phyloP scores from a whole-genome alignment of 441 rosid genomes.

The Rhodomyrtus psidioides region DNA sequence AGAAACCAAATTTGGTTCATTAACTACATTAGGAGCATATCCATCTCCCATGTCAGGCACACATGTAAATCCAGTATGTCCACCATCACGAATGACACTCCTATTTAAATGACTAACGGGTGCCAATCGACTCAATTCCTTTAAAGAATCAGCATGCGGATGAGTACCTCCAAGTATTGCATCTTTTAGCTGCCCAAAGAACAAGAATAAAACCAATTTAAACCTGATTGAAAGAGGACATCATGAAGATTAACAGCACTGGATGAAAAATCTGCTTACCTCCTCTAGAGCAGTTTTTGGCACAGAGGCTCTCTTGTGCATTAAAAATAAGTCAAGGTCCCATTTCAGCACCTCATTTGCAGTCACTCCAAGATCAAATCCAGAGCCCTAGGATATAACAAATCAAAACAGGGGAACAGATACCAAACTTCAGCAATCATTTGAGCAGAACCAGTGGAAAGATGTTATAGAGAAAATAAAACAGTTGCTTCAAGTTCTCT shows the following conservation, averaged over 20 bases:
- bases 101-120: not conserved
- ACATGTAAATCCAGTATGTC: not conserved
- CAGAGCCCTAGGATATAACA: conserved; percentile 20
- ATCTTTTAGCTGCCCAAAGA: conserved; percentile 35
- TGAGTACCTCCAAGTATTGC: conserved; percentile 17
- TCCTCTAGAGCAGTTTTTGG: conserved; percentile 33
- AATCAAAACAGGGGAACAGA: not conserved
- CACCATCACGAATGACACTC: not conserved
- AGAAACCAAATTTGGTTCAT: conserved; percentile 10
- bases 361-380: conserved; percentile 14
- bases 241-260: not conserved
- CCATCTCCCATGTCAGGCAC: conserved; percentile 4
- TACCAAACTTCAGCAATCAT: not conserved
- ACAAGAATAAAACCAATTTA: not conserved
- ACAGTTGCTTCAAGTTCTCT: not conserved
- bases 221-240: not conserved
- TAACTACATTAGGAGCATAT: conserved; percentile 1
- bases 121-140: conserved; percentile 23
- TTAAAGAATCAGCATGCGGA: conserved; percentile 25
- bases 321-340: conserved; percentile 34
- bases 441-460: not conserved
- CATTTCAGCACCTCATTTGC: conserved; percentile 27
- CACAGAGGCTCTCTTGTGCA: conserved; percentile 34
- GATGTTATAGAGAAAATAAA: not conserved
- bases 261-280: conserved; percentile 13